Evolutionary conservation across 257 asterid genomes (phyloP).

Genomic region (Knoxia roxburghii): DNA sequence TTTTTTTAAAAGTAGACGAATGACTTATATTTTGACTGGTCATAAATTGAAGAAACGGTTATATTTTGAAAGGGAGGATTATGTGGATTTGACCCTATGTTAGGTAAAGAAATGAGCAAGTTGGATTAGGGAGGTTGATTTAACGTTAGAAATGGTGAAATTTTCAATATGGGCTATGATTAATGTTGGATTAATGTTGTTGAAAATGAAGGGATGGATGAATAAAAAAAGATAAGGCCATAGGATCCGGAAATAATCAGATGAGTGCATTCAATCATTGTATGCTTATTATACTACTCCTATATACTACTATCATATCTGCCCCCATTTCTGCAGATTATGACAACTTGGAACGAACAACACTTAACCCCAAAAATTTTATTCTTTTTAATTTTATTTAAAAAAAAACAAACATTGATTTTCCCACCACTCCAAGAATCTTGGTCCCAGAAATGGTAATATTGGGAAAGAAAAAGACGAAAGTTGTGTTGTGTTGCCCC

Average conservation of each 20-base stretch:
- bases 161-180: background rate
- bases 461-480: conserved; percentile 6
- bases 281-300: conserved; percentile 24
- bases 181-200: conserved; percentile 7
- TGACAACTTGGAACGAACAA: conserved; percentile 47
- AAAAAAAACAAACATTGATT: conserved; percentile 34
- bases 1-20: no score
- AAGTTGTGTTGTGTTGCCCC: background rate
- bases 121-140: background rate
- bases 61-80: no score
- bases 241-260: conserved; percentile 52
- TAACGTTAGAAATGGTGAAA: background rate
- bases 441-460: conserved; percentile 25
- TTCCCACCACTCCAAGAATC: conserved; percentile 42
- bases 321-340: conserved; percentile 23
- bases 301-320: no score
- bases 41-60: no score
- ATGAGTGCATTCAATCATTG: conserved; percentile 56
- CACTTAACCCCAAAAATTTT: no score
- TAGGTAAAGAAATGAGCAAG: no score
- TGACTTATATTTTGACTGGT: no score
- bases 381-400: no score
- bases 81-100: no score
- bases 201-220: conserved; percentile 17
- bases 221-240: conserved; percentile 18